phyloP scores from a whole-genome alignment of 441 rosid genomes.

The Eutrema salsugineum region DNA sequence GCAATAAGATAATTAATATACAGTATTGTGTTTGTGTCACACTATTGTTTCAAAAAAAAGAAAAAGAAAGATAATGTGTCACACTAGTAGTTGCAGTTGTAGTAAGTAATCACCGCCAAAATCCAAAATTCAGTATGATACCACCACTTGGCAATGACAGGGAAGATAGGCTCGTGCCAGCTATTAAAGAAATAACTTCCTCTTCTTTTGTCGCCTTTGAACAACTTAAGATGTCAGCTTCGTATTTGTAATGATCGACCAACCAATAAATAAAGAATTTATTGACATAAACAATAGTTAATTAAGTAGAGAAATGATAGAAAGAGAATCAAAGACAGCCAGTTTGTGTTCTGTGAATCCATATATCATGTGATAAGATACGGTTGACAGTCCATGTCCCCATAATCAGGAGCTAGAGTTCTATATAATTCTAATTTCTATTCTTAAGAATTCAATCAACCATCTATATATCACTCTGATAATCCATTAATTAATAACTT shows the following conservation, averaged over 20 bases:
- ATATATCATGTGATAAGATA: conserved; percentile 21
- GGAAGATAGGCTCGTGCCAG: conserved; percentile 12
- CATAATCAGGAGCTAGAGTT: neutral
- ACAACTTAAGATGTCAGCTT: conserved; percentile 8
- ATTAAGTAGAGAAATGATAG: neutral
- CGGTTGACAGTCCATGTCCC: conserved; percentile 17
- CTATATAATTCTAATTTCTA: neutral
- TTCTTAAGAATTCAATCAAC: neutral
- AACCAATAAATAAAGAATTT: neutral
- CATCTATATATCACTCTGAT: neutral
- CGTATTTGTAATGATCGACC: conserved; percentile 8
- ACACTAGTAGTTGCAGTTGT: neutral
- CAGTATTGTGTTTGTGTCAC: no score
- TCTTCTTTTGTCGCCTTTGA: neutral
- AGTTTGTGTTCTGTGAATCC: neutral
- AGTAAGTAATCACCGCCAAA: neutral
- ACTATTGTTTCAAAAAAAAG: no score
- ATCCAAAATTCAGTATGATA: neutral
- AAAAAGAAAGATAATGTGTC: no score
- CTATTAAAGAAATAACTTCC: neutral
- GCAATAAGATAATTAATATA: no score
- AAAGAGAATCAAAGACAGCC: conserved; percentile 14
- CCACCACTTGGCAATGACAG: conserved; percentile 13
- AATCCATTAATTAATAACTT: neutral
- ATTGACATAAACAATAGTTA: neutral